phyloP scores from a whole-genome alignment of 1,284 basidiomycete genomes.

The Rhodotorula mucilaginosa region DNA sequence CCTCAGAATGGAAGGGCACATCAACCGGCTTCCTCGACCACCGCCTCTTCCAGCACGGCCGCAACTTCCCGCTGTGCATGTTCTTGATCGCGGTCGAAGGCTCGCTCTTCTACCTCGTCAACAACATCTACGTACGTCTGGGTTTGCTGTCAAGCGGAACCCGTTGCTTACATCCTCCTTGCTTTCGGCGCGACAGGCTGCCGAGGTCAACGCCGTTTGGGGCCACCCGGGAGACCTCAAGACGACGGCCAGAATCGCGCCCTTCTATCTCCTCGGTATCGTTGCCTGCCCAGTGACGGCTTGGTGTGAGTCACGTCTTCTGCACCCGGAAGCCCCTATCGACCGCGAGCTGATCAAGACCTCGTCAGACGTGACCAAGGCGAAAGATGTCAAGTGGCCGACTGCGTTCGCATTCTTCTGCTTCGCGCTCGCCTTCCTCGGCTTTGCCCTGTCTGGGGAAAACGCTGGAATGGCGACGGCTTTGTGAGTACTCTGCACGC shows the following conservation, averaged over 20 bases:
- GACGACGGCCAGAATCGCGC: slow-evolving; percentile 12
- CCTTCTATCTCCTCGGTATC: slow-evolving; percentile 18
- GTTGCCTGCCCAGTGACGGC: slow-evolving; percentile 11
- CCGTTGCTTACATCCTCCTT: not conserved
- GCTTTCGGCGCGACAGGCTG: not conserved
- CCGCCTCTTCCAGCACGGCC: slow-evolving; percentile 20
- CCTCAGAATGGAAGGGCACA: slow-evolving; percentile 24
- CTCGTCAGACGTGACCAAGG: not conserved
- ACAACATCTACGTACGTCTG: slow-evolving; percentile 22
- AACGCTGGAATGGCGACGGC: slow-evolving; percentile 10
- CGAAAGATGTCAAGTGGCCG: slow-evolving; percentile 29
- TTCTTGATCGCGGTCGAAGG: slow-evolving; percentile 26
- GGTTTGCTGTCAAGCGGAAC: too few species aligned
- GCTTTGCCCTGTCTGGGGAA: slow-evolving; percentile 4
- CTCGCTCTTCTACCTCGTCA: slow-evolving; percentile 24
- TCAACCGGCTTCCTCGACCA: slow-evolving; percentile 28
- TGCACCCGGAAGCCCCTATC: too few species aligned
- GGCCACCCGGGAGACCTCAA: slow-evolving; percentile 2
- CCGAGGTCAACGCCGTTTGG: slow-evolving; percentile 12
- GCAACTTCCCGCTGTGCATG: slow-evolving; percentile 19
- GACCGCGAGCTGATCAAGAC: not conserved
- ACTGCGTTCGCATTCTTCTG: slow-evolving; percentile 14
- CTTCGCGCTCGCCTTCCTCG: slow-evolving; percentile 11
- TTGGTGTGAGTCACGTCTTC: slow-evolving; percentile 2
- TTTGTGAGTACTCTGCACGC: not conserved